Evolutionary conservation across 2,329 filamentous ascomycete species (phyloP).

Genomic region (Allantophomopsis lycopodina): DNA sequence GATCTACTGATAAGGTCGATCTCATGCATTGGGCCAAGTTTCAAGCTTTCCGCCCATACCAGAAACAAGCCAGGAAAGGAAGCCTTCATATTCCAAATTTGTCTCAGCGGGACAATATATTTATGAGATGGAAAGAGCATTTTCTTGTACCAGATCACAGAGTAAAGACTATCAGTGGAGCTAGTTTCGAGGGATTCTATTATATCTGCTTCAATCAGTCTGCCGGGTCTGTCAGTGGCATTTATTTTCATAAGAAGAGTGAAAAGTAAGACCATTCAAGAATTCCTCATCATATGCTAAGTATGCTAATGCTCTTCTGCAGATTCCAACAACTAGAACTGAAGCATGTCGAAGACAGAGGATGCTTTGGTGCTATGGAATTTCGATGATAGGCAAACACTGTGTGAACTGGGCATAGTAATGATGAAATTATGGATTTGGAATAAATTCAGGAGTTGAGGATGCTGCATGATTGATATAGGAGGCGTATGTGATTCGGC

Average conservation of each 20-base stretch:
- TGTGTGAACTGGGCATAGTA: neutral
- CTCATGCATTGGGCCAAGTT: conserved; percentile 90
- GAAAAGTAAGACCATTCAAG: conserved; percentile 59
- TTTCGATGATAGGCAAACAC: conserved; percentile 52
- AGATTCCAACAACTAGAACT: conserved; percentile 90
- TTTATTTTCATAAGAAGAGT: conserved; percentile 96
- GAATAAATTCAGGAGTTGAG: too few species aligned
- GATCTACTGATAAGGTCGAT: conserved; percentile 82
- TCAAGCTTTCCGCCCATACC: conserved; percentile 66
- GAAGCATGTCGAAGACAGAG: conserved; percentile 72
- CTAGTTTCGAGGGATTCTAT: conserved; percentile 97
- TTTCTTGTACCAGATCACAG: conserved; percentile 93
- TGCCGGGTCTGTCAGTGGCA: conserved; percentile 73
- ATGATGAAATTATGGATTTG: conserved; percentile 1
- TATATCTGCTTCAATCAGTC: conserved; percentile 98
- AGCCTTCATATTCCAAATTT: conserved; percentile 53
- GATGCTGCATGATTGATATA: too few species aligned
- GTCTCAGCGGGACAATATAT: conserved; percentile 74
- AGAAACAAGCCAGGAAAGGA: conserved; percentile 41
- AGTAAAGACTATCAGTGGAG: conserved; percentile 79
- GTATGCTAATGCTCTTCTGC: conserved; percentile 7
- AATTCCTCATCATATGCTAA: neutral
- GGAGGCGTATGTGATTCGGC: too few species aligned
- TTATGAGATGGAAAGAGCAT: conserved; percentile 99
- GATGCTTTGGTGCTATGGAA: conserved; percentile 77